Evolutionary conservation across 2,329 filamentous ascomycete genomes (phyloP), one percentile per base, ranked within the genome.

Genomic region (Fusarium devonianum): DNA sequence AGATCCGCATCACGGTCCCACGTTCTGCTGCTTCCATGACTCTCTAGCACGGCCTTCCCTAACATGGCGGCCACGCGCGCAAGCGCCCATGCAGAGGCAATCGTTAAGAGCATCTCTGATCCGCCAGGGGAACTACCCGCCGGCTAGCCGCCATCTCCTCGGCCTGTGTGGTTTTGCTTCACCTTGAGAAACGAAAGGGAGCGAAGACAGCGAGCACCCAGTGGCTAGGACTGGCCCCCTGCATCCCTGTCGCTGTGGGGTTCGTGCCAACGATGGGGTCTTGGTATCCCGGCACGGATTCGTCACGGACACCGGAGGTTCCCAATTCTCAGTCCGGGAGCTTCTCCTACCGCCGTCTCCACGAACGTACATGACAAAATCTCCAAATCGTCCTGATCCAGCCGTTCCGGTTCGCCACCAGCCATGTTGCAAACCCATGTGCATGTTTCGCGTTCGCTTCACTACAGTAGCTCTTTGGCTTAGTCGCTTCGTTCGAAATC

Each of bases 261-360:
- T 45, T 49, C 34, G 29, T 26, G 40, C 53, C 40, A 29, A 36
- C 47, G 33, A 46, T 48, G 49, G 48, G 34, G n/a, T n/a, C n/a
- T n/a, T n/a, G n/a, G 51, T 46, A 42, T 52, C 45, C 51, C 36
- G 14, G 45, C 47, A 43, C 47, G 49, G 50, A 60, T 56, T 60
- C 52, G 60, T 56, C 48, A 56, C 51, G 59, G 42, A 59, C 57
- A 51, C 60, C 50, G 52, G n/a, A n/a, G n/a, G 53, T 33, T 49
- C 38, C 44, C 43, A 46, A 42, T 41, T 33, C 32, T 47, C 36
- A 35, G 30, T 13, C 33, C 45, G 41, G 48, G 21, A 23, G 46
- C 39, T 38, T 45, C 40, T 30, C 37, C 47, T 39, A 39, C 46
- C 53, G 40, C 35, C 11, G 12, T 29, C 37, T 25, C 37, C 37